Evolutionary conservation across 306 rosid genomes (phyloP).

Genomic region (Oemleria cerasiformis): DNA sequence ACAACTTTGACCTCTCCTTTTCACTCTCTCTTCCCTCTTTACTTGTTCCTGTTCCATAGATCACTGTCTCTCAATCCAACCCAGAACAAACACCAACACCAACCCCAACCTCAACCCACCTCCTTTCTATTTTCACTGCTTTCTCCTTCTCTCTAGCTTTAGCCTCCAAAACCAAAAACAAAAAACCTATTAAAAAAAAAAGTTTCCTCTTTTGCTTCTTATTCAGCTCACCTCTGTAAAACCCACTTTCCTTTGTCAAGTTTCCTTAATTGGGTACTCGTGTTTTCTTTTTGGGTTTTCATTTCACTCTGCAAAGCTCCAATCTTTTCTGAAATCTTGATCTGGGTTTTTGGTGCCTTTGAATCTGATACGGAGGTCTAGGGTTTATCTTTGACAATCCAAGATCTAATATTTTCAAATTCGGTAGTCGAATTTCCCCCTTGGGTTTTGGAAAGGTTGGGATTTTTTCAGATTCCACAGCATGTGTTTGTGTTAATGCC

Average conservation of each 20-base stretch:
- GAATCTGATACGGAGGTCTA: slow-evolving; percentile 45
- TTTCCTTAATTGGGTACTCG: slow-evolving; percentile 3
- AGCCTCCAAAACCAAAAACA: not conserved
- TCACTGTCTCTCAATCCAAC: slow-evolving; percentile 38
- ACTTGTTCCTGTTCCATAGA: slow-evolving; percentile 44
- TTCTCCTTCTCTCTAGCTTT: slow-evolving; percentile 16
- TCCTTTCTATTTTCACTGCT: slow-evolving; percentile 33
- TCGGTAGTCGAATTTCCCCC: slow-evolving; percentile 33
- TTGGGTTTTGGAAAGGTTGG: slow-evolving; percentile 37
- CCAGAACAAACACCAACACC: not conserved
- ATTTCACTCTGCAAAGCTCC: not conserved
- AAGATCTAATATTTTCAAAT: slow-evolving; percentile 26
- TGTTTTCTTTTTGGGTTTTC: slow-evolving; percentile 11
- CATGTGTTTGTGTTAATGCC: slow-evolving; percentile 39
- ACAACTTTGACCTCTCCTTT: slow-evolving; percentile 40
- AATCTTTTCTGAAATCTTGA: slow-evolving; percentile 15
- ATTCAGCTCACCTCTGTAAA: slow-evolving; percentile 13
- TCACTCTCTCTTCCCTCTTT: slow-evolving; percentile 22
- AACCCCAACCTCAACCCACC: not conserved
- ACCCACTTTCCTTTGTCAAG: not conserved
- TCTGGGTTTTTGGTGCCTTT: slow-evolving; percentile 32
- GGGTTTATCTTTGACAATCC: slow-evolving; percentile 38
- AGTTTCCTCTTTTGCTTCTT: not conserved
- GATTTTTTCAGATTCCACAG: slow-evolving; percentile 42
- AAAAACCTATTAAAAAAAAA: not conserved